These are phyloP conservation scores for Didymella pinodella DNA, from an alignment of 2,329 filamentous ascomycete species.

Conservation along the genomic window DNA sequence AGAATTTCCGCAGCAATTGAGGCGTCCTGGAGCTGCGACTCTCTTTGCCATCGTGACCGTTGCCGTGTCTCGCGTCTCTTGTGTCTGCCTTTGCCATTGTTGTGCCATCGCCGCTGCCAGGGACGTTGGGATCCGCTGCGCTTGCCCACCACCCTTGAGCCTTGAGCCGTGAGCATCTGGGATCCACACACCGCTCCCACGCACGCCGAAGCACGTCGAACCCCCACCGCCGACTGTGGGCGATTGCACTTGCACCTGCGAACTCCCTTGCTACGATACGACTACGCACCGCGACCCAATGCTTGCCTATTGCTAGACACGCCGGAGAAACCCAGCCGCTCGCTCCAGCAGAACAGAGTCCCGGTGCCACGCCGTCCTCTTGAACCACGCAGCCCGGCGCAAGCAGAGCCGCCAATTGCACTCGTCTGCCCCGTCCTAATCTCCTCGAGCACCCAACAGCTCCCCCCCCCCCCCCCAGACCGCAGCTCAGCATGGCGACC, in stretches of 20 bases:
- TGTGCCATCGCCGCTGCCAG: conserved; percentile 15
- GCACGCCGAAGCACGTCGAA: conserved; percentile 36
- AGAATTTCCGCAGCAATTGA: conserved; percentile 21
- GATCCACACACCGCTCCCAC: conserved; percentile 40
- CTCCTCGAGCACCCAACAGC: neutral
- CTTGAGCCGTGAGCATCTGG: conserved; percentile 8
- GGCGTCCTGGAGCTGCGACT: neutral
- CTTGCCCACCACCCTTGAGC: conserved; percentile 37
- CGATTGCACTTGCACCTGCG: conserved; percentile 17
- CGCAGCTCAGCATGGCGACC: conserved; percentile 27
- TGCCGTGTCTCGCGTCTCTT: neutral
- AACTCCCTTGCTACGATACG: conserved; percentile 23
- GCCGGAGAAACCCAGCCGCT: conserved; percentile 22
- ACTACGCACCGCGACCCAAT: conserved; percentile 28
- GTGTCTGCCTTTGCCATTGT: neutral
- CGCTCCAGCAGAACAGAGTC: conserved; percentile 18
- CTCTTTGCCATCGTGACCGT: neutral
- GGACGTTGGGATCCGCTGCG: conserved; percentile 31
- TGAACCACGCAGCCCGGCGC: conserved; percentile 10
- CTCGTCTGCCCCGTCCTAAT: neutral
- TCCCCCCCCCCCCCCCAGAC: neutral
- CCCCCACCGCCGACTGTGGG: conserved; percentile 30
- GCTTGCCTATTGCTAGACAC: conserved; percentile 31
- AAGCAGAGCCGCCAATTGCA: conserved; percentile 12
- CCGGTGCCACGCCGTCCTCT: conserved; percentile 11